Base-by-base conservation (phyloP, 257 asterid species). In the Solanum verrucosum region DNA sequence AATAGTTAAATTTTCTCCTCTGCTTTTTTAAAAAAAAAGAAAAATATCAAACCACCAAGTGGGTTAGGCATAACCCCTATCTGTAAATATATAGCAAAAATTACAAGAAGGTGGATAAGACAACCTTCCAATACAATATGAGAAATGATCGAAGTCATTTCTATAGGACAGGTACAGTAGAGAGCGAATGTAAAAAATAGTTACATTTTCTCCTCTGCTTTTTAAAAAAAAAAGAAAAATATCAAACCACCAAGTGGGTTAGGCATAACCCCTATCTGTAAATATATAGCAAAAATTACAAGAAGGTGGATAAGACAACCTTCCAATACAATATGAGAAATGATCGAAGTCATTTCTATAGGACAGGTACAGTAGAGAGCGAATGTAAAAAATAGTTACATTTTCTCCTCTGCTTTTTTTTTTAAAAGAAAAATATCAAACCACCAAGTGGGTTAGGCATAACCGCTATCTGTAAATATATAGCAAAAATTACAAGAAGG, bases 21-120 rank as follows among this genome's bases (percentile, higher is more conserved):
- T 9, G 82, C 9, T 9, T 56, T 16, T 9, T 44, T 4, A 2
- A 31, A 31, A 31, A 5, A 49, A 5, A 49, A 16, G 20, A 90
- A 14, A 90, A 91, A 84, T 92, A 87, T 63, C 86, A 5, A 95
- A 89, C 84, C 90, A 94, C 65, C 93, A 84, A 68, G 88, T 93
- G 79, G 42, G 44, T 72, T 72, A 7, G 40, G 79, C 78, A 33
- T 34, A 29, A 70, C 10, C 16, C 29, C 29, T 29, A 29, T 29
- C 29, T 29, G 29, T 29, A 29, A 29, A 29, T 29, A 29, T 29
- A 29, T 29, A 29, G 29, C 29, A 29, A 29, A 29, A 29, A 29
- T 29, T 29, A 29, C 29, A 29, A 29, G 29, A 29, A 29, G 29
- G 29, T 29, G 29, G 29, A 29, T 29, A 29, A 29, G 29, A 29